Conservation (phyloP, 495 filamentous ascomycete species). For the Staphylotrichum tortipilum region DNA sequence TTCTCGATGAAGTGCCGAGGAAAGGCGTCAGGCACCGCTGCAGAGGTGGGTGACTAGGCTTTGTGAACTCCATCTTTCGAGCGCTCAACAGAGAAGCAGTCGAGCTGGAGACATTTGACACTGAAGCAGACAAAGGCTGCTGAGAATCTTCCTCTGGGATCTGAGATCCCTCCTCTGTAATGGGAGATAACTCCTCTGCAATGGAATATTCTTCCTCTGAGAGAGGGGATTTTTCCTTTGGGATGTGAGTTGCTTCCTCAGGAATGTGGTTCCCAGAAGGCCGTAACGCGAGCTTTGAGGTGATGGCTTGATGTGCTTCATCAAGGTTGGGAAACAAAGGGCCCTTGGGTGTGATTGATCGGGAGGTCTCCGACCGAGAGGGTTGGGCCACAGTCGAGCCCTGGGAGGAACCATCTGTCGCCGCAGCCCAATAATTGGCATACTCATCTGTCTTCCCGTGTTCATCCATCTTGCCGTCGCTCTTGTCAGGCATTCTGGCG, state of each 20-base stretch:
- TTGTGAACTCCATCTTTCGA: conserved; percentile 7
- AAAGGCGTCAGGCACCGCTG: conserved; percentile 9
- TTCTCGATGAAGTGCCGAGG: not conserved
- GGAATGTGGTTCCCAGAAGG: not conserved
- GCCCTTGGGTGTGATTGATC: conserved; percentile 16
- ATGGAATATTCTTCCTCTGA: too few relatives aligned
- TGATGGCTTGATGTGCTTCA: conserved; percentile 24
- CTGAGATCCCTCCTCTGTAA: too few relatives aligned
- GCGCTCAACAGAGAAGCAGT: conserved; percentile 2
- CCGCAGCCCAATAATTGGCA: not conserved
- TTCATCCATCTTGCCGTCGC: not conserved
- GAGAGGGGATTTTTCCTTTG: too few relatives aligned
- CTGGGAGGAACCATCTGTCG: not conserved
- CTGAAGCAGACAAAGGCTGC: conserved; percentile 6
- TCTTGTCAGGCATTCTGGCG: conserved; percentile 6
- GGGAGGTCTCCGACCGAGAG: not conserved
- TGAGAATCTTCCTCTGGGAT: too few relatives aligned
- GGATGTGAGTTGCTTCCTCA: too few relatives aligned
- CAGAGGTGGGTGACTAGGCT: not conserved
- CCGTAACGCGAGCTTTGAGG: conserved; percentile 6
- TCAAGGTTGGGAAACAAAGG: conserved; percentile 18
- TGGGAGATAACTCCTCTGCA: too few relatives aligned
- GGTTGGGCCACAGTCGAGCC: not conserved
- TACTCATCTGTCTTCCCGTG: not conserved
- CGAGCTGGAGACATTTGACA: conserved; percentile 1